Conservation (phyloP, 139 green algal genomes). For the Tetraselmis chui region DNA sequence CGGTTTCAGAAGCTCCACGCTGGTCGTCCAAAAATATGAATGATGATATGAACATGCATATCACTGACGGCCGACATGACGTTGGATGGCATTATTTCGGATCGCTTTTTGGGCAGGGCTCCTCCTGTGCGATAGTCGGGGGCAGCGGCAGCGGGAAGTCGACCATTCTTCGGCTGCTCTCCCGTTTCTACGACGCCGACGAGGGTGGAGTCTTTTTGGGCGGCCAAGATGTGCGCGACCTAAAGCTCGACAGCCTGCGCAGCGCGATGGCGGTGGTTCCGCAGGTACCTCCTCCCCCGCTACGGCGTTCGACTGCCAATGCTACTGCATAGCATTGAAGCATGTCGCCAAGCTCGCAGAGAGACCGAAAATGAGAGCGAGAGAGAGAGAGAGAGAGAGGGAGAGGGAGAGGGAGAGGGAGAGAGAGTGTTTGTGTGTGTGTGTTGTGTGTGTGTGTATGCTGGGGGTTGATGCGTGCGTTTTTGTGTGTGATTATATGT, state of each 20-base stretch:
- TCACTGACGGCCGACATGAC: background rate
- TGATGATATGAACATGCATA: background rate
- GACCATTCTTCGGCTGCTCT: slow-evolving; percentile 44
- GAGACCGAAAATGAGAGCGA: too few species aligned
- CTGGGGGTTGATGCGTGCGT: too few species aligned
- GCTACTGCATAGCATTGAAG: too few species aligned
- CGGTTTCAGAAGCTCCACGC: background rate
- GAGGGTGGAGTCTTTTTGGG: slow-evolving; percentile 54
- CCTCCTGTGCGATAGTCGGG: slow-evolving; percentile 83
- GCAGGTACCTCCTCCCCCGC: slow-evolving; percentile 24
- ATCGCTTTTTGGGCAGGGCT: too few species aligned
- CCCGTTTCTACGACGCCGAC: slow-evolving; percentile 78
- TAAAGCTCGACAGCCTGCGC: slow-evolving; percentile 45
- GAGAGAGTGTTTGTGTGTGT: too few species aligned
- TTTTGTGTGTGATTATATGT: too few species aligned
- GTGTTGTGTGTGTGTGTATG: background rate
- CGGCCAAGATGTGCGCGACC: slow-evolving; percentile 51
- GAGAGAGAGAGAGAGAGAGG: too few species aligned
- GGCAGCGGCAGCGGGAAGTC: slow-evolving; percentile 78
- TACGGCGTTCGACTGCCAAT: background rate
- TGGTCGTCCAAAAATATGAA: background rate
- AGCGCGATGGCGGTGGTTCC: slow-evolving; percentile 42
- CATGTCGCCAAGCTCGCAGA: too few species aligned
- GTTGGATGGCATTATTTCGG: too few species aligned
- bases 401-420: too few species aligned